Evolutionary conservation across 768 basidiomycete genomes (phyloP), one percentile per base, ranked within the genome.

Genomic region (Leucocoprinus leucothites): DNA sequence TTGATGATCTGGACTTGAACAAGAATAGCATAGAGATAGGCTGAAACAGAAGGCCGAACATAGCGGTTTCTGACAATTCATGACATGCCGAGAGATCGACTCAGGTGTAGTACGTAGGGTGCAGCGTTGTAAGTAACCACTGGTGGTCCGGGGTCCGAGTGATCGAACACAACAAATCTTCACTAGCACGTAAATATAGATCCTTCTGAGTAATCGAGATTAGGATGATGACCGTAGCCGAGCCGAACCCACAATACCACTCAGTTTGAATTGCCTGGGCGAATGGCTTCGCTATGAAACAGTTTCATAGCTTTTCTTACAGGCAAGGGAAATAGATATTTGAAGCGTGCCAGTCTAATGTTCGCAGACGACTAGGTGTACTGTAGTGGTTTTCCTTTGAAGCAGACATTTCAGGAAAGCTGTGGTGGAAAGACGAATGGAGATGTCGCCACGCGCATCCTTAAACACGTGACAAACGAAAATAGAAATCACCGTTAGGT

Each of bases 41-140:
- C 45, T 48, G 45, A 55, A 55, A 48, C 53, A 31, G 31, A 19
- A 34, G 45, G 38, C 53, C 53, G 53, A 55, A 48, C 46, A 48
- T 35, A 48, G 48, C 53, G 53, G 53, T 48, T 31, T 55, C 46
- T 55, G 53, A 55, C 53, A 55, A 41, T 48, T 55, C 46, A 55
- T 46, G 53, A 47, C 26, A 55, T 48, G 53, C 53, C 53, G 53
- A 55, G 46, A 55, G 53, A 55, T 55, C 53, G 53, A 55, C 53
- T 54, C 18, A 46, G 46, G 47, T 28, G 46, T 36, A 40, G 45
- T 31, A 19, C 26, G 16, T 55, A 31, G 31, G 31, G 31, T 31
- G 31, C 31, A 31, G 31, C 53, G 36, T 40, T n/a, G 18, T 40
- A 21, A 36, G 25, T 48, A 19, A 25, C 46, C 45, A n/a, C 36